These are phyloP conservation scores for Neurospora sp. DNA, from an alignment of 2,329 filamentous ascomycete genomes.

Conservation along the genomic window DNA sequence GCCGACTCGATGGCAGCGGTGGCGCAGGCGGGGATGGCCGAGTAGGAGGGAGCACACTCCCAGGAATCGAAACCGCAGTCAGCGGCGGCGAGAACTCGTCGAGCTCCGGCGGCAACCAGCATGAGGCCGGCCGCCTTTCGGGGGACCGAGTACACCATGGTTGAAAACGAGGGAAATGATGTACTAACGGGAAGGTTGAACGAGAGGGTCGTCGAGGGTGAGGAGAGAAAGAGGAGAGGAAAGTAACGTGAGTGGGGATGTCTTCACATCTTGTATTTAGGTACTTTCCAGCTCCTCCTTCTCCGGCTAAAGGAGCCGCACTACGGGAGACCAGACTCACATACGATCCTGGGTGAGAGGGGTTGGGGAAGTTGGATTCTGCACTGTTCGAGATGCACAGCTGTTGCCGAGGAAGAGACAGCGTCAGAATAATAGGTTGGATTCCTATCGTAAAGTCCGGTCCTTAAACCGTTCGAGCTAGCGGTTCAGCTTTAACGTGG, in stretches of 20 bases:
- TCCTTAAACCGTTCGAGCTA: too few relatives aligned
- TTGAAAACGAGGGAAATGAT: not conserved
- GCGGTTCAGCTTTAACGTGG: too few relatives aligned
- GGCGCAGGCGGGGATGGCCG: constrained; percentile 1
- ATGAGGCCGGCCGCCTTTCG: not conserved
- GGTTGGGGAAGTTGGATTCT: not conserved
- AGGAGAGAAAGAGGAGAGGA: not conserved
- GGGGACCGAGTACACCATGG: not conserved
- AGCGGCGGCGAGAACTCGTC: not conserved
- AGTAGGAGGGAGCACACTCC: not conserved
- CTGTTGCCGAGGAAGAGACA: not conserved
- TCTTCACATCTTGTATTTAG: not conserved
- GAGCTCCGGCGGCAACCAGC: not conserved
- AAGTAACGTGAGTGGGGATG: not conserved
- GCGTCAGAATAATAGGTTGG: not conserved
- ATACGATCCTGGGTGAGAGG: not conserved
- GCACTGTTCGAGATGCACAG: not conserved
- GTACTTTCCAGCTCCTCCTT: not conserved
- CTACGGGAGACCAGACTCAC: not conserved
- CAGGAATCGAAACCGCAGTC: not conserved
- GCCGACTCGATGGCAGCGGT: not conserved
- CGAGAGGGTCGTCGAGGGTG: not conserved
- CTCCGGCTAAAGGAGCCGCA: not conserved
- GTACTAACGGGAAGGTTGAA: not conserved
- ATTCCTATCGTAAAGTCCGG: too few relatives aligned